Base-by-base conservation (phyloP, 2,329 filamentous ascomycete genomes). In the Nigrospora oryzae region DNA sequence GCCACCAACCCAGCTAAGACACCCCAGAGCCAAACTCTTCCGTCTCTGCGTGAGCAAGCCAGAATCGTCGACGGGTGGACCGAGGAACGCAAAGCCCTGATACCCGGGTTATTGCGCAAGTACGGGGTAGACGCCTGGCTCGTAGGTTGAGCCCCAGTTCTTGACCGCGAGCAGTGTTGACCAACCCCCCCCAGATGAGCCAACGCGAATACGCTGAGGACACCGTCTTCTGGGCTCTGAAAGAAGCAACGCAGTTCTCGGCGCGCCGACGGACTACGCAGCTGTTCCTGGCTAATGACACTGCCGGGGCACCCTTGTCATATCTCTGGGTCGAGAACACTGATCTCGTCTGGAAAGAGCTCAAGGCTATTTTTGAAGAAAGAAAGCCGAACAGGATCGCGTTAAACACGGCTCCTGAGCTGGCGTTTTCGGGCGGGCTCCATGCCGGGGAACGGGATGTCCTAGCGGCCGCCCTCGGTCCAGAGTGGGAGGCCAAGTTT, bases 191-290 rank as follows among this genome's bases (percentile, higher is more conserved):
- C 13, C 36, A 73, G 69, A 70, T 73, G 51, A 70, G 67, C 59
- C 70, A 75, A 56, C 67, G 66, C 41, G 71, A 75, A 50, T 73
- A 74, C 52, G 70, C 68, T 47, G 71, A 75, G 51, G 71, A 75
- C 45, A 73, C 70, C 0, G 64, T 69, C 19, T 74, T 74, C 56
- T 74, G 70, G 70, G 68, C 70, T 4, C 62, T 75, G 32, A 74
- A 73, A 49, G 56, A 60, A 16, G 65, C 65, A 5, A 60, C 55
- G 7, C 64, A 71, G 51, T 74, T 74, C 56, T 71, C 69, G 2
- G 70, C 72, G 5, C 65, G 70, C 6, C 66, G 71, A n/a, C 63
- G 71, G 33, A 74, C 72, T 2, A 72, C 72, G 0, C 62, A 70
- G 11, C 66, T 78, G 13, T 74, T 75, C 54, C 56, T 77, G 13